Evolutionary conservation across 768 basidiomycete genomes (phyloP), one percentile per base, ranked within the genome.

Genomic region (Pleurotus sapidus): DNA sequence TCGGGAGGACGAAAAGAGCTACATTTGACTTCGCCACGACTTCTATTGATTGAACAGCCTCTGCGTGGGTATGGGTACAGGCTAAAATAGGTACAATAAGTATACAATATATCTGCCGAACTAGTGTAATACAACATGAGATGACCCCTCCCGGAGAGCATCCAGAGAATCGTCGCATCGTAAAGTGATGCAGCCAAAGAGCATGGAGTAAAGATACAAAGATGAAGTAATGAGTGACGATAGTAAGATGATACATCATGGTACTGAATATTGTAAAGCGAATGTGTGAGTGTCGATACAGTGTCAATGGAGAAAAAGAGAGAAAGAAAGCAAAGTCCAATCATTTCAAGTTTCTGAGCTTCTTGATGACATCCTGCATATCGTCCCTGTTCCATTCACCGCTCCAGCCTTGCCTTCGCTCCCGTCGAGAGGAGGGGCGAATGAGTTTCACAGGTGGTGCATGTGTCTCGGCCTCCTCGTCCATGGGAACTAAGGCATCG

Each of bases 311-410:
- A 54, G 30, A 42, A 5, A 37, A 12, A 50, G 12, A 14, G 24
- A 14, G 27, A 27, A n/a, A 24, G 38, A 42, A 12, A 40, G 38
- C 9, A 11, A 17, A 14, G 27, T 20, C 51, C 17, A 38, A 48
- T 58, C 30, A 68, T 54, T 66, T 66, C 57, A 68, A 57, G 37
- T 47, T 58, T 38, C 68, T 57, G 55, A 69, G 38, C 56, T 66
- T 64, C 54, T 51, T 42, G 40, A 69, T 67, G 7, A 69, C 67
- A 49, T 69, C 64, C 37, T 64, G 65, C 63, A 65, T 67, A 34
- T 65, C 68, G 3, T 57, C 55, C 5, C 58, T 61, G 49, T 69
- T 68, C 68, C 68, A 68, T 56, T 69, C 67, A 3, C 67, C 67
- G 47, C 64, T 69, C 68, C 68, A 67, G 14, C 65, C 65, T 40